Conservation (phyloP, 2,329 filamentous ascomycete species). For the Neofusicoccum ribis region DNA sequence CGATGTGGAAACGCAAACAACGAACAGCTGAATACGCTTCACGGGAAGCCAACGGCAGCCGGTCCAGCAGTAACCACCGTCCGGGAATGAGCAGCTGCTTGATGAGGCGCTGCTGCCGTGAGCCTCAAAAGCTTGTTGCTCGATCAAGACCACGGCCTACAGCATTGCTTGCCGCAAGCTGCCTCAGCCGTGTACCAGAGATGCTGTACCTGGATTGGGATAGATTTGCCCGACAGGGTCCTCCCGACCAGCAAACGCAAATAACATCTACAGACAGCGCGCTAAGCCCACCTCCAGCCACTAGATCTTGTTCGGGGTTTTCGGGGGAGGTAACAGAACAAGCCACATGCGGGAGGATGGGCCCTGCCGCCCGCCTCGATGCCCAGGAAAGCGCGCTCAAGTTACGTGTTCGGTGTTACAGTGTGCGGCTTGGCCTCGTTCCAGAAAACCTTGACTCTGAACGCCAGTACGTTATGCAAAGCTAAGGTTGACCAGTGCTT, state of each 20-base stretch:
- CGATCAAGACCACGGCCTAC: not conserved
- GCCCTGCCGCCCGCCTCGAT: not conserved
- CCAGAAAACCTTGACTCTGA: constrained; percentile 4
- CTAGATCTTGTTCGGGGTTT: not conserved
- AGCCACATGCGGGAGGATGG: not conserved
- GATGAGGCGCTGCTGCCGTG: not conserved
- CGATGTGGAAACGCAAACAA: not conserved
- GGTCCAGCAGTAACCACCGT: not conserved
- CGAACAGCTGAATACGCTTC: not conserved
- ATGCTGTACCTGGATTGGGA: not conserved
- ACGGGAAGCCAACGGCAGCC: not conserved
- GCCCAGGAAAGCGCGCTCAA: not conserved
- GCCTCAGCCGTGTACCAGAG: not conserved
- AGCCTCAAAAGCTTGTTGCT: not conserved
- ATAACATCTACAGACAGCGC: not conserved
- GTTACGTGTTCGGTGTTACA: constrained; percentile 5
- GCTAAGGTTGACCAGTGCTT: not conserved
- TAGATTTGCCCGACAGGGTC: not conserved
- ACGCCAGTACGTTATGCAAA: not conserved
- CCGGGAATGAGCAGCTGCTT: not conserved
- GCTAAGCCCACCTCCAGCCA: not conserved
- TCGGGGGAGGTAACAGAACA: not conserved
- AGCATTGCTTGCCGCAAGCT: not conserved
- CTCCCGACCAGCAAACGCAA: not conserved
- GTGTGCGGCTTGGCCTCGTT: constrained; percentile 4